Evolutionary conservation across 805 yeast species (phyloP).

Genomic region (Candida nitratophila): DNA sequence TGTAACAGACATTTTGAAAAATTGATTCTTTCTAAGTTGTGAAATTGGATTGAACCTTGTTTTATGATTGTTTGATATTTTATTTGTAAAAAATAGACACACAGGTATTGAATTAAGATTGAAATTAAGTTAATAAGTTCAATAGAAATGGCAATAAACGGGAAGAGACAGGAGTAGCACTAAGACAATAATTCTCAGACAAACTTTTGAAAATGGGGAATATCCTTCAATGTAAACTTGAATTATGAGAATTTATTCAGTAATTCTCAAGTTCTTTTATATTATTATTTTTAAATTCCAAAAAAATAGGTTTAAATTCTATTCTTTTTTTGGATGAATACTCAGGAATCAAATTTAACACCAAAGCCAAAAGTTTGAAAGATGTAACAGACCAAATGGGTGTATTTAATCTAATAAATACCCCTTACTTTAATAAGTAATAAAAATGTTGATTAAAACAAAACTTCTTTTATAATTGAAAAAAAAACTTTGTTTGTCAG

Average conservation of each 20-base stretch:
- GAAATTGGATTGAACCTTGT: neutral
- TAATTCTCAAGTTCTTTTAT: too few relatives aligned
- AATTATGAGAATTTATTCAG: neutral
- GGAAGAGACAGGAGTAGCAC: constrained; percentile 4
- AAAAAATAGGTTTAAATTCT: too few relatives aligned
- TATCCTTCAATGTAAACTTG: constrained; percentile 26
- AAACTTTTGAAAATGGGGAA: constrained; percentile 25
- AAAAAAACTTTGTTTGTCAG: constrained; percentile 5
- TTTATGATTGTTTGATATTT: neutral
- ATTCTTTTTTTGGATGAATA: constrained; percentile 2
- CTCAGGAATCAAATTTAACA: constrained; percentile 23
- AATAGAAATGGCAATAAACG: neutral
- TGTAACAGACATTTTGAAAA: constrained; percentile 1
- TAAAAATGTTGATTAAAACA: neutral
- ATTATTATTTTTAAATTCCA: neutral
- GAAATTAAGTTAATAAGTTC: constrained; percentile 3
- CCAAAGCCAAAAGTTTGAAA: constrained; percentile 18
- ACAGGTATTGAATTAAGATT: constrained; percentile 4
- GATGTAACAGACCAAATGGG: constrained; percentile 4
- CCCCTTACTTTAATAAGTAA: constrained; percentile 3
- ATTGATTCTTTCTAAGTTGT: neutral
- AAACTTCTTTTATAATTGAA: constrained; percentile 2
- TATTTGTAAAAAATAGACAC: neutral
- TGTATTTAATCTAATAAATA: constrained; percentile 21
- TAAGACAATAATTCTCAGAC: constrained; percentile 2